Percentiles rank a stretch among this genome's conserved stretches.
These are phyloP conservation scores for Vaccinium myrtillus DNA, from an alignment of 148 eudicot genomes.

Conservation along the genomic window DNA sequence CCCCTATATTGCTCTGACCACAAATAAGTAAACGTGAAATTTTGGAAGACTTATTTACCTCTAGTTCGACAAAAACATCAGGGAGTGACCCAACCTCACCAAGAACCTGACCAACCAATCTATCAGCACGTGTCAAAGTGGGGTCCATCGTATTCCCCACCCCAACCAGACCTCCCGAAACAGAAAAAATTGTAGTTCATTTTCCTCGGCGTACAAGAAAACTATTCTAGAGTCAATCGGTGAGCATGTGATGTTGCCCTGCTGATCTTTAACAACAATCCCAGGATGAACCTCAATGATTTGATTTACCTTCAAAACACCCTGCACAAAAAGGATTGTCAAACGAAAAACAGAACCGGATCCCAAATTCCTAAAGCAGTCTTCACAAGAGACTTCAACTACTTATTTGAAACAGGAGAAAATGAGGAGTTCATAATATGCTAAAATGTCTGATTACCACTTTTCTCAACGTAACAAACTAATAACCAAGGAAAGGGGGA, in stretches of 20 bases:
- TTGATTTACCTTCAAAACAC: conserved; percentile 89
- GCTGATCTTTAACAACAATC: conserved; percentile 85
- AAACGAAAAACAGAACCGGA: background rate
- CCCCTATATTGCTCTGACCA: background rate
- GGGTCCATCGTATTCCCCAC: conserved; percentile 99
- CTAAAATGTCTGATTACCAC: background rate
- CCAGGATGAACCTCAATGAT: conserved; percentile 93
- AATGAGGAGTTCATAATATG: background rate
- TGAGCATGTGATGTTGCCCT: conserved; percentile 81
- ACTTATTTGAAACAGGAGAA: too few species aligned
- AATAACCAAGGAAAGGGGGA: background rate
- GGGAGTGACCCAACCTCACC: conserved; percentile 99
- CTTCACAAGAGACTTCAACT: background rate
- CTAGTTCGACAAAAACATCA: conserved; percentile 82
- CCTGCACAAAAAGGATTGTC: conserved; percentile 38
- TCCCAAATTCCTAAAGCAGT: background rate
- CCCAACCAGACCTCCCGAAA: conserved; percentile 95
- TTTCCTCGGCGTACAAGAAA: conserved; percentile 86
- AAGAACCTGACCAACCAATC: conserved; percentile 94
- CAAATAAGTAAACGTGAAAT: background rate
- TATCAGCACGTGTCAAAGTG: conserved; percentile 90
- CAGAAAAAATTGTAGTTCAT: conserved; percentile 86
- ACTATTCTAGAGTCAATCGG: conserved; percentile 95
- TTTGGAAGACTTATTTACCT: conserved; percentile 46
- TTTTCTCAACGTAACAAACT: too few species aligned